Base-by-base conservation (phyloP, 176 grass and related monocot genomes). In the Musa itinerans region DNA sequence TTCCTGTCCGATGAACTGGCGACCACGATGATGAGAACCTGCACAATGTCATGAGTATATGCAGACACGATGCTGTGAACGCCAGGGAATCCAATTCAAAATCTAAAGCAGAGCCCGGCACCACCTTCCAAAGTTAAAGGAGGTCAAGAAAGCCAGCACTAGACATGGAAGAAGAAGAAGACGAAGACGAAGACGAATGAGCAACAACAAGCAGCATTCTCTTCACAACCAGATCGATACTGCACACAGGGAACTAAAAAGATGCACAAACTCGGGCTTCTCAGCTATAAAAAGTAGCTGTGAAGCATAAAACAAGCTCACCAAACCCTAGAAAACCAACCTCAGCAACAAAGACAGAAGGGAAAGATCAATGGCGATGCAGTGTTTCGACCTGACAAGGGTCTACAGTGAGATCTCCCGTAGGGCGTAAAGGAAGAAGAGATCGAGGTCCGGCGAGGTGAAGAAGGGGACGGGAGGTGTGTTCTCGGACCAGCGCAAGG, bases 341-440 rank as follows among this genome's bases (percentile, higher is more conserved):
- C 34, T 43, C 34, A 43, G 34, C 34, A 43, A 43, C 34, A 43
- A 43, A 43, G 34, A 17, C 55, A 21, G n/a, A 1, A 61, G 57
- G 57, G n/a, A 6, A 7, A 61, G 14, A n/a, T 62, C 17, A 43
- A 43, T 6, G 34, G 34, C 34, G 34, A 43, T 43, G 34, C 58
- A 27, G 63, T 26, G 26, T 27, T 65, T 19, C 15, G 48, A 50
- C 27, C 1, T n/a, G 17, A 17, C 16, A 11, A 19, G 1, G 20
- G 19, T 16, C 9, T 51, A 50, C 9, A 50, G 68, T 50, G 19
- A 11, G 68, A 70, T 70, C 68, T 51, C 68, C 10, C 12, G 68
- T 11, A 70, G 34, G 17, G 75, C 75, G 50, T 17, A 66, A 5
- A 67, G 50, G 62, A 77, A 77, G 75, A 77, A 77, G 62, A 77